A percentile compares a stretch with the other conserved stretches of the same genome.
phyloP scores from a whole-genome alignment of 495 filamentous ascomycete species.

The Penicillium antarcticum region DNA sequence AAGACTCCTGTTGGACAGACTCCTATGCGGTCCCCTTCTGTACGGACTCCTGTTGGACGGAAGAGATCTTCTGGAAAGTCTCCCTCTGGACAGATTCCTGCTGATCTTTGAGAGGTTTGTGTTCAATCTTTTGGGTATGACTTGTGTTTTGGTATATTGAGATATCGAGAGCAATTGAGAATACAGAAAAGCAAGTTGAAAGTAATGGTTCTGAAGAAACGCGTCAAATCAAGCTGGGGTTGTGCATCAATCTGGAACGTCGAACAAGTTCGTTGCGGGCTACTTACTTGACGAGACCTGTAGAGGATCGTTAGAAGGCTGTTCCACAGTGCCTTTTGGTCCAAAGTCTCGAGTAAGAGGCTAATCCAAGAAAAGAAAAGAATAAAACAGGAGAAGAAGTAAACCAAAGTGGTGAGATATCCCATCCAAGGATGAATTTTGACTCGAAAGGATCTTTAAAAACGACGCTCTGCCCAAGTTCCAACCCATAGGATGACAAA shows the following conservation, averaged over 20 bases:
- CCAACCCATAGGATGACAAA: constrained; percentile 34
- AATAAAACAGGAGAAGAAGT: constrained; percentile 14
- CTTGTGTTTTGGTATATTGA: background rate
- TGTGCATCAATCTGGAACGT: background rate
- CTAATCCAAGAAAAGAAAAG: constrained; percentile 7
- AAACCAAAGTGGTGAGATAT: constrained; percentile 13
- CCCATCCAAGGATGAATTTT: constrained; percentile 32
- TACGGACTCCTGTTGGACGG: too few relatives aligned
- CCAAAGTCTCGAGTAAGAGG: background rate
- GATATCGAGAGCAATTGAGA: background rate
- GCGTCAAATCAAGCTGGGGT: background rate
- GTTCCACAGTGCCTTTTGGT: too few relatives aligned
- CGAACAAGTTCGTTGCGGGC: background rate
- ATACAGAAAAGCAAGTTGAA: background rate
- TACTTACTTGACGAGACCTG: background rate
- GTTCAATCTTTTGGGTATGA: too few relatives aligned
- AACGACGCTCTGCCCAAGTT: constrained; percentile 27
- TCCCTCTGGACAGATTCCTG: background rate
- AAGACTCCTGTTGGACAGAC: too few relatives aligned
- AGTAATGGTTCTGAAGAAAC: background rate
- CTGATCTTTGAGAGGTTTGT: background rate
- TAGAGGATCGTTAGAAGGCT: too few relatives aligned
- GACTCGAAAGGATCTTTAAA: constrained; percentile 21
- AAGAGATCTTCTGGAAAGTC: too few relatives aligned
- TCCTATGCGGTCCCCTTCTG: too few relatives aligned